Evolutionary conservation across 129 eudicot species (phyloP), one percentile per base, ranked within the genome.

Genomic region (Helianthus tuberosus): DNA sequence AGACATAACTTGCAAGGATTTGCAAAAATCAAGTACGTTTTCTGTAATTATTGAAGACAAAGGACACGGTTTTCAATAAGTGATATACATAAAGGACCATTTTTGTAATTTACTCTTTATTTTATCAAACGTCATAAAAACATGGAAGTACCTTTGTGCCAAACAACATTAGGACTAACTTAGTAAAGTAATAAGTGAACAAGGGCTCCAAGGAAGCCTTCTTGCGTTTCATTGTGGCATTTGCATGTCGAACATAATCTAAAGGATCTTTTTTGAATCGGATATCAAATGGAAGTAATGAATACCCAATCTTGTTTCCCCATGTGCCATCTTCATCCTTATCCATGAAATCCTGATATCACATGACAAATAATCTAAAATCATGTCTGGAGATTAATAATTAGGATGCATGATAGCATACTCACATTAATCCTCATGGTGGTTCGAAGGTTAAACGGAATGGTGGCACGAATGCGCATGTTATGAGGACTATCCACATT

Each of bases 201-300:
- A 76, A 5, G n/a, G 81, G 81, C 68, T 81, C 85, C 43, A 76
- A 52, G n/a, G 85, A 71, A 48, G 81, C 64, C 71, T 81, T 81
- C 50, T 57, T 81, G 20, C 46, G 60, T 27, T 76, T 69, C 73
- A 81, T 76, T 27, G 27, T 67, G 23, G 60, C 50, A 64, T 76
- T 71, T n/a, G 81, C 81, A 16, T 76, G 69, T 46, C 78, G 20
- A 46, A 81, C 65, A 25, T 81, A 71, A 58, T 81, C 85, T 36
- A 81, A 62, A 20, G 85, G 85, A 15, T 81, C 77, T 10, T 64
- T 50, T 14, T n/a, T 46, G 6, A 25, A 36, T 11, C 69, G 54
- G 14, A 81, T 64, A 10, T 64, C 67, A 71, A 76, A 72, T 10
- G 85, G 79, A 35, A 71, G 71, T 57, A 81, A 63, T 15, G 62